phyloP scores from a whole-genome alignment of 345 rosid species.

The Hirschfeldia incana region DNA sequence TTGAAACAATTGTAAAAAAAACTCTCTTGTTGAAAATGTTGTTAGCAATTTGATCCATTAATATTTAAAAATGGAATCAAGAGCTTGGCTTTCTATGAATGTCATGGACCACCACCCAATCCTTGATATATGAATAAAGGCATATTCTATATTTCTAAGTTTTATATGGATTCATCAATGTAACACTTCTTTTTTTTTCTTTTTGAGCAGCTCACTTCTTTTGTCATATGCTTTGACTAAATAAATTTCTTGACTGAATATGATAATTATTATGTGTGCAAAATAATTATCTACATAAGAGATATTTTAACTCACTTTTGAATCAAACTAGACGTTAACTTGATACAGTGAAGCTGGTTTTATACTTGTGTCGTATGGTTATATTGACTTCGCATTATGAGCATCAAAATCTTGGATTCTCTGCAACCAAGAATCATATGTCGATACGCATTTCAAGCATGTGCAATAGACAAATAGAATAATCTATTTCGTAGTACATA shows the following conservation, averaged over 20 bases:
- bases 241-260: neutral
- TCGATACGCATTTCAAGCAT: neutral
- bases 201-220: neutral
- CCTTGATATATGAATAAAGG: neutral
- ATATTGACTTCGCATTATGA: neutral
- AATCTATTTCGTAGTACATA: neutral
- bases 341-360: neutral
- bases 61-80: neutral
- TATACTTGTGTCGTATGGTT: neutral
- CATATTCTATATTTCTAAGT: neutral
- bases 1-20: neutral
- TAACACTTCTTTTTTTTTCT: neutral
- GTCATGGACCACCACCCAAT: neutral
- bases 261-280: neutral
- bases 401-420: constrained; percentile 8
- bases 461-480: neutral
- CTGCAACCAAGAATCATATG: neutral
- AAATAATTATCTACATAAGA: neutral
- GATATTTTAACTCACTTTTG: neutral
- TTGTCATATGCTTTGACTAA: neutral
- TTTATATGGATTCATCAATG: constrained; percentile 19
- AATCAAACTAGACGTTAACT: neutral
- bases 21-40: neutral
- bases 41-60: neutral
- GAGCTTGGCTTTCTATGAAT: neutral